A percentile compares a stretch with the other conserved stretches of the same genome.
Evolutionary conservation across 345 rosid genomes (phyloP).

Genomic region (Eutrema japonicum): DNA sequence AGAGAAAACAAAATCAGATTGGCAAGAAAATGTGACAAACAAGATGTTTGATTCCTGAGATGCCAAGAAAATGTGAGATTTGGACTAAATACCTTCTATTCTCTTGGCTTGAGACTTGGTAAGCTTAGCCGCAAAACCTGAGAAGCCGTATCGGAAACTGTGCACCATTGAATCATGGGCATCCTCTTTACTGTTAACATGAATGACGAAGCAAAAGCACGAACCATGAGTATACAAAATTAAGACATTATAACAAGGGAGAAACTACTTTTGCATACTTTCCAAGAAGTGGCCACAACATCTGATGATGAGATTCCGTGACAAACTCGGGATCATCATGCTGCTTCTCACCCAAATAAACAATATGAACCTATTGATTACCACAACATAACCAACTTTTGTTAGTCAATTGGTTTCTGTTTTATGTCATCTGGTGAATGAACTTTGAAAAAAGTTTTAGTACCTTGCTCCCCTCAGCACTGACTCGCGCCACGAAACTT

Average conservation of each 20-base stretch:
- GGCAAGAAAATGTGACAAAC: neutral
- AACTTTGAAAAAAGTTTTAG: neutral
- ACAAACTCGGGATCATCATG: slow-evolving; percentile 42
- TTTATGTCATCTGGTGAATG: neutral
- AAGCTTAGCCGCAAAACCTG: slow-evolving; percentile 59
- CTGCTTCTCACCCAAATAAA: slow-evolving; percentile 40
- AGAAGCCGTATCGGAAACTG: slow-evolving; percentile 51
- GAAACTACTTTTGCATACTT: neutral
- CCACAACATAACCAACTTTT: neutral
- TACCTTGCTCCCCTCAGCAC: slow-evolving; percentile 15
- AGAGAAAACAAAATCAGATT: neutral
- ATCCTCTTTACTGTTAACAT: slow-evolving; percentile 40
- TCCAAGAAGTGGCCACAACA: slow-evolving; percentile 41
- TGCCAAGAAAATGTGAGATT: neutral
- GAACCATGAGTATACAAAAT: neutral
- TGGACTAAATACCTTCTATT: slow-evolving; percentile 41
- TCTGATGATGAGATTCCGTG: slow-evolving; percentile 42
- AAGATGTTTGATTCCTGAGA: neutral
- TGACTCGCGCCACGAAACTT: neutral
- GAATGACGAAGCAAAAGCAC: neutral
- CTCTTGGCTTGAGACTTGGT: slow-evolving; percentile 47
- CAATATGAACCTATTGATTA: slow-evolving; percentile 4
- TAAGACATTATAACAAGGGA: neutral
- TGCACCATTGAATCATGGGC: slow-evolving; percentile 53
- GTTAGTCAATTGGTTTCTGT: neutral